These are phyloP conservation scores for Alternaria arborescens DNA, from an alignment of 2,329 filamentous ascomycete genomes.

Conservation along the genomic window DNA sequence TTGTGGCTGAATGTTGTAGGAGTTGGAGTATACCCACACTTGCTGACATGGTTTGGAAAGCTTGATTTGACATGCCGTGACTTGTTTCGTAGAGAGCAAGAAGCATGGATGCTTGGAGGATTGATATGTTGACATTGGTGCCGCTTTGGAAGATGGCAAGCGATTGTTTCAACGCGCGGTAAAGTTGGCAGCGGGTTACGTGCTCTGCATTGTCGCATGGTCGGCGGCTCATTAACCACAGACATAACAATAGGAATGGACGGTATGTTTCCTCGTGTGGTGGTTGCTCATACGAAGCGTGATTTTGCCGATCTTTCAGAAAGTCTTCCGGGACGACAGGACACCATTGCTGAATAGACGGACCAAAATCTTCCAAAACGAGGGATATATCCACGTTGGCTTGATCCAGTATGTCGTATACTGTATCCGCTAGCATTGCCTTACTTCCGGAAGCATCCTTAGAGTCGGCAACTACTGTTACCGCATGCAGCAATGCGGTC, in stretches of 20 bases:
- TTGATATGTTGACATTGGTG: constrained; percentile 4
- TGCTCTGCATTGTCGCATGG: constrained; percentile 12
- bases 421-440: too few species aligned
- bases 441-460: too few species aligned
- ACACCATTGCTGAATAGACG: too few species aligned
- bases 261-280: too few species aligned
- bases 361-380: too few species aligned
- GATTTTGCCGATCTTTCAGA: too few species aligned
- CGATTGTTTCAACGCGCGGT: constrained; percentile 20
- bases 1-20: background rate
- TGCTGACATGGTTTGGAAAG: constrained; percentile 15
- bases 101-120: constrained; percentile 16
- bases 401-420: too few species aligned
- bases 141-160: background rate
- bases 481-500: too few species aligned
- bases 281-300: too few species aligned
- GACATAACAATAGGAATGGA: background rate
- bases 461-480: too few species aligned
- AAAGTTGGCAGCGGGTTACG: constrained; percentile 9
- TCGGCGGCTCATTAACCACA: constrained; percentile 17
- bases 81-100: constrained; percentile 22
- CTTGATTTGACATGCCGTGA: constrained; percentile 17
- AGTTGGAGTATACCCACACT: constrained; percentile 11
- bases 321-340: too few species aligned
- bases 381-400: too few species aligned